phyloP scores from a whole-genome alignment of 164 flowering plant species.

The Buxus sempervirens region DNA sequence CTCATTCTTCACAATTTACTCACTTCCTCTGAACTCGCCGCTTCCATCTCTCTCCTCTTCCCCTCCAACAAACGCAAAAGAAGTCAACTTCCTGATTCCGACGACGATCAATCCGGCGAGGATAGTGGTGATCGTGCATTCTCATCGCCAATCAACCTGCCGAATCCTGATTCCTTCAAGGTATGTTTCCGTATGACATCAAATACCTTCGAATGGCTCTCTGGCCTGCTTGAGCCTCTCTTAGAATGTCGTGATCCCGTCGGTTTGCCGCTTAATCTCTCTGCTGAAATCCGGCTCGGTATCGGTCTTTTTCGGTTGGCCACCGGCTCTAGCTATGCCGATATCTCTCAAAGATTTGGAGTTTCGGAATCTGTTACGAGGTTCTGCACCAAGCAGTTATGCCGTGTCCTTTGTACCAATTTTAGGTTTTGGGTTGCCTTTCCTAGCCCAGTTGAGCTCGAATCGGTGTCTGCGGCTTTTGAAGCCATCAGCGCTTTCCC shows the following conservation, averaged over 20 bases:
- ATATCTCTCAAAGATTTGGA: slow-evolving; percentile 43
- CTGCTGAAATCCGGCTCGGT: slow-evolving; percentile 61
- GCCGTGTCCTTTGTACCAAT: slow-evolving; percentile 85
- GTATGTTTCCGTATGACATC: slow-evolving; percentile 53
- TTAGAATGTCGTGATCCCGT: slow-evolving; percentile 88
- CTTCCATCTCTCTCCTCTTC: slow-evolving; percentile 30
- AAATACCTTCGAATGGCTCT: slow-evolving; percentile 75
- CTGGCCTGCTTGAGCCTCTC: slow-evolving; percentile 76
- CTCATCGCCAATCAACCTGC: slow-evolving; percentile 9
- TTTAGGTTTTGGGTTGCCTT: slow-evolving; percentile 82
- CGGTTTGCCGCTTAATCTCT: slow-evolving; percentile 48
- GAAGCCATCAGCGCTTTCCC: slow-evolving; percentile 53
- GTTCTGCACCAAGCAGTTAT: slow-evolving; percentile 77
- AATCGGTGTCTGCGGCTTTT: slow-evolving; percentile 41
- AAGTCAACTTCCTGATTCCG: slow-evolving; percentile 3
- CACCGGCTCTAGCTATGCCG: slow-evolving; percentile 54
- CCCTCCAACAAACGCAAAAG: slow-evolving; percentile 51
- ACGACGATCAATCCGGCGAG: neutral
- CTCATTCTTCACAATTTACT: slow-evolving; percentile 35
- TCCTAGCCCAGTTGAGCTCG: slow-evolving; percentile 48
- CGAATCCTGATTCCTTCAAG: slow-evolving; percentile 48
- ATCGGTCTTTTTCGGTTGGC: slow-evolving; percentile 69
- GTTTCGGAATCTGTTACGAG: slow-evolving; percentile 52
- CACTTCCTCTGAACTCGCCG: slow-evolving; percentile 32
- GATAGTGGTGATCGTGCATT: slow-evolving; percentile 4